A percentile compares a stretch with the other conserved stretches of the same genome.
Evolutionary conservation across 2,329 filamentous ascomycete genomes (phyloP).

Genomic region (Cryphonectria japonica): DNA sequence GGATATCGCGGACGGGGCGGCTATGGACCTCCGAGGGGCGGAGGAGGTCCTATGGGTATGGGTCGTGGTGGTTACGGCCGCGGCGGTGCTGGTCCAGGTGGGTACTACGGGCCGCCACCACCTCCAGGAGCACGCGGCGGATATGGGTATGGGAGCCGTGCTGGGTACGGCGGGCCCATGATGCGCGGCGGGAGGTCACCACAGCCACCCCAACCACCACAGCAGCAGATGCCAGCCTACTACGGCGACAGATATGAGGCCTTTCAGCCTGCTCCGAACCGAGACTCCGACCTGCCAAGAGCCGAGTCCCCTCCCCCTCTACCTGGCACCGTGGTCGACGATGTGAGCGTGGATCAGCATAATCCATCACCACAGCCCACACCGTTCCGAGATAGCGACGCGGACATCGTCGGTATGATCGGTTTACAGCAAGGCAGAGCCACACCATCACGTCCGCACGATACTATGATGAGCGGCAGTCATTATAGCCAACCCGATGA

Average conservation of each 20-base stretch:
- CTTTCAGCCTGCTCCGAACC: constrained; percentile 45
- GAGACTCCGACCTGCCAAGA: constrained; percentile 53
- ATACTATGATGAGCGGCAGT: constrained; percentile 65
- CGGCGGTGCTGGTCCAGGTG: constrained; percentile 51
- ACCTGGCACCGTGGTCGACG: constrained; percentile 44
- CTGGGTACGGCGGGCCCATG: constrained; percentile 39
- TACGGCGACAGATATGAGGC: constrained; percentile 43
- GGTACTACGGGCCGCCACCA: constrained; percentile 49
- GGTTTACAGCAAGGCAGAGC: constrained; percentile 62
- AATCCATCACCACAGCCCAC: constrained; percentile 45
- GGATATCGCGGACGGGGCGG: constrained; percentile 6
- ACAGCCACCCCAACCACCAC: constrained; percentile 47
- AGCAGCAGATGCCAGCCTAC: constrained; percentile 36
- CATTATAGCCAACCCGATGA: constrained; percentile 69
- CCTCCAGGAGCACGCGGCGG: constrained; percentile 39
- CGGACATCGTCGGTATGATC: constrained; percentile 75
- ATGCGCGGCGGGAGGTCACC: constrained; percentile 46
- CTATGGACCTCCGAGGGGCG: not conserved
- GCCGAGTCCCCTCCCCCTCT: constrained; percentile 69
- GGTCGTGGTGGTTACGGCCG: constrained; percentile 51
- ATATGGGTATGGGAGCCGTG: constrained; percentile 45
- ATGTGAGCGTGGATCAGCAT: constrained; percentile 74
- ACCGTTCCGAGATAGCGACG: constrained; percentile 64
- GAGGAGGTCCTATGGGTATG: not conserved
- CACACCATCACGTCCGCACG: constrained; percentile 44